These are phyloP conservation scores for Dendrobium huoshanense DNA, from an alignment of 106 monocot genomes.

Conservation along the genomic window DNA sequence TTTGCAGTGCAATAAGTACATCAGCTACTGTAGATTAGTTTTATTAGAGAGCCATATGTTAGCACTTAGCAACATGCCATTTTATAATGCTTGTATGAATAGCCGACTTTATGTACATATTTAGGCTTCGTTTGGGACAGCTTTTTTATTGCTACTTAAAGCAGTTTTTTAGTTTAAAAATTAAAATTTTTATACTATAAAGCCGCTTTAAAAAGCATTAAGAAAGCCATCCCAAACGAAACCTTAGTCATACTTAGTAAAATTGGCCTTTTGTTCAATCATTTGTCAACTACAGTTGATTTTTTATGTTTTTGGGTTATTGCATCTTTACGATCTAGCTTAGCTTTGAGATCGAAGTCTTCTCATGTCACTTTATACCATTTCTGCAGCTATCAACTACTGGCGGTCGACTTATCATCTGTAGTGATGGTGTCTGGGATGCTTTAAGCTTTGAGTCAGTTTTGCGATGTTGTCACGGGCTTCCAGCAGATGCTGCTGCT, in stretches of 20 bases:
- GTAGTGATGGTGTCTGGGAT: slow-evolving; percentile 83
- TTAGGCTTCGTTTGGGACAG: too few species aligned
- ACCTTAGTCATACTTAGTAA: too few species aligned
- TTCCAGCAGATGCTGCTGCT: slow-evolving; percentile 55
- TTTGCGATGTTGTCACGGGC: slow-evolving; percentile 44
- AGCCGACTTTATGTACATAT: neutral
- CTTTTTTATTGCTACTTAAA: too few species aligned
- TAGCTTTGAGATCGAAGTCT: neutral
- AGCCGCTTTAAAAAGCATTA: too few species aligned
- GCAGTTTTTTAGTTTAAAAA: too few species aligned
- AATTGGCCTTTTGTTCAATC: neutral
- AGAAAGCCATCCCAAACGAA: too few species aligned
- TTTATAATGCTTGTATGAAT: neutral
- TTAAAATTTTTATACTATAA: too few species aligned
- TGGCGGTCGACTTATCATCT: slow-evolving; percentile 68
- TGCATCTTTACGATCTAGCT: neutral
- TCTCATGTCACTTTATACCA: neutral
- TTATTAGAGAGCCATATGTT: neutral
- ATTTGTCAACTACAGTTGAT: neutral
- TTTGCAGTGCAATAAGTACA: neutral
- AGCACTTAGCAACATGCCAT: neutral
- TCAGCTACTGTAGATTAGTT: neutral
- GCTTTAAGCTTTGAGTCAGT: slow-evolving; percentile 45
- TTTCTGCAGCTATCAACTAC: slow-evolving; percentile 54
- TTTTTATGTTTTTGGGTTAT: neutral